Base-by-base conservation (phyloP, 2,329 filamentous ascomycete genomes). In the Ceratocystis cacaofunesta region DNA sequence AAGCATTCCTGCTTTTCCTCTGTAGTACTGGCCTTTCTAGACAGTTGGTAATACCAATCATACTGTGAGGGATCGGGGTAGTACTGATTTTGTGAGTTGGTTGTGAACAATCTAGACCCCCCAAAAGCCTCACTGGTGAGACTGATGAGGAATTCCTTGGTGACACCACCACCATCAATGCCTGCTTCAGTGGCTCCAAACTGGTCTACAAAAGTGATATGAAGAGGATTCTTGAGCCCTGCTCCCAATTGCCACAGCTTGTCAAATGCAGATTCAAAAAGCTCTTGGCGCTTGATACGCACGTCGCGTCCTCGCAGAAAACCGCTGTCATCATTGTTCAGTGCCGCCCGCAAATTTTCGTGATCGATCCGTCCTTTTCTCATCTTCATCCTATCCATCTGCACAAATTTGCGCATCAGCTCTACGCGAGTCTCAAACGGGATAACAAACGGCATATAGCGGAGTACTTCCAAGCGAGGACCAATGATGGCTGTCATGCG, bases 391-490 rank as follows among this genome's bases (percentile, higher is more conserved):
- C 94, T 90, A 74, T 99, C 94, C 3, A 92, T 78, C 36, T 83
- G 76, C 25, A 64, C 58, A 70, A 97, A 97, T 71, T 96, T 85
- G 36, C 92, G 85, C 74, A 99, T 97, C 28, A 97, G 92, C 72
- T 91, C 85, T 3, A 99, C 94, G 60, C 94, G 81, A 0, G 89
- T 94, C 46, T 89, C 85, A 70, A 99, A 99, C 0, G 92, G 94
- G 57, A 99, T 94, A 69, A 92, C 89, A 73, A 97, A 99, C 0
- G 94, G 94, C 86, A 99, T 95, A 71, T 97, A 95, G 70, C 94
- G 87, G 62, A 99, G 76, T 4, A 99, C 89, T 72, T 96, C 92
- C 8, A 96, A 78, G 70, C 92, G 87, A 0, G 94, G 92, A 0
- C 88, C 90, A 68, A 96, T 85, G 15, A 87, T 82, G 61, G 92